A percentile compares a stretch with the other conserved stretches of the same genome.
These are phyloP conservation scores for Hyphopichia khmerensis DNA, from an alignment of 1,139 yeast species.

Conservation along the genomic window DNA sequence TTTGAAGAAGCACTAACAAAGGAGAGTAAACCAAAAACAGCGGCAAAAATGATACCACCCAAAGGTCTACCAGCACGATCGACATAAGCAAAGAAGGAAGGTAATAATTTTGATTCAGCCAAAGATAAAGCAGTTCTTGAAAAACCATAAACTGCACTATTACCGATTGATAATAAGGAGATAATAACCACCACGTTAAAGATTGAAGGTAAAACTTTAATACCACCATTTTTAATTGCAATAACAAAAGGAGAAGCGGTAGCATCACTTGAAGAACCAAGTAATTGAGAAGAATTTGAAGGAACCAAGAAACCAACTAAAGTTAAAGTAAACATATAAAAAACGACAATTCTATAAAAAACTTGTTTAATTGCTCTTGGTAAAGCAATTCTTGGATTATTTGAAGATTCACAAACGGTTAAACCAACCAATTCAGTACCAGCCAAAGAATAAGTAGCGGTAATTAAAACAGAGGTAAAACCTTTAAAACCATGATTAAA, in stretches of 20 bases:
- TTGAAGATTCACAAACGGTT: constrained; percentile 37
- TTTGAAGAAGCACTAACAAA: constrained; percentile 43
- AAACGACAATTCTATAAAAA: constrained; percentile 41
- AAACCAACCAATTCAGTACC: constrained; percentile 46
- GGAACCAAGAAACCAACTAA: constrained; percentile 44
- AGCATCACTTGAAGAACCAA: constrained; percentile 28
- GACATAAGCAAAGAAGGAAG: constrained; percentile 33
- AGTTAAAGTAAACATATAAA: constrained; percentile 41
- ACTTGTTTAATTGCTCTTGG: constrained; percentile 46
- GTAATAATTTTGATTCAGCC: constrained; percentile 43
- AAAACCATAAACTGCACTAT: constrained; percentile 46
- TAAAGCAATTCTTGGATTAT: constrained; percentile 37
- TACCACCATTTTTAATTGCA: constrained; percentile 43
- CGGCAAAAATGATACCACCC: constrained; percentile 34
- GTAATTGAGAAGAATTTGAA: constrained; percentile 24
- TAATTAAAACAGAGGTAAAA: constrained; percentile 37
- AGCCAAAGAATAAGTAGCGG: constrained; percentile 45
- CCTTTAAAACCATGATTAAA: constrained; percentile 66
- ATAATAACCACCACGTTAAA: constrained; percentile 43
- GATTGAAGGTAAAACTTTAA: constrained; percentile 40
- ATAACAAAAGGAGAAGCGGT: constrained; percentile 46
- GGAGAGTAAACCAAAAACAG: constrained; percentile 38
- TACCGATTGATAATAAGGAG: constrained; percentile 44
- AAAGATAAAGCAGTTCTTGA: constrained; percentile 42
- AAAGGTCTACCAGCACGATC: constrained; percentile 45